Percentiles rank a stretch among this genome's conserved stretches.
These are phyloP conservation scores for Neoarthrinium moseri DNA, from an alignment of 2,329 filamentous ascomycete species.

Conservation along the genomic window DNA sequence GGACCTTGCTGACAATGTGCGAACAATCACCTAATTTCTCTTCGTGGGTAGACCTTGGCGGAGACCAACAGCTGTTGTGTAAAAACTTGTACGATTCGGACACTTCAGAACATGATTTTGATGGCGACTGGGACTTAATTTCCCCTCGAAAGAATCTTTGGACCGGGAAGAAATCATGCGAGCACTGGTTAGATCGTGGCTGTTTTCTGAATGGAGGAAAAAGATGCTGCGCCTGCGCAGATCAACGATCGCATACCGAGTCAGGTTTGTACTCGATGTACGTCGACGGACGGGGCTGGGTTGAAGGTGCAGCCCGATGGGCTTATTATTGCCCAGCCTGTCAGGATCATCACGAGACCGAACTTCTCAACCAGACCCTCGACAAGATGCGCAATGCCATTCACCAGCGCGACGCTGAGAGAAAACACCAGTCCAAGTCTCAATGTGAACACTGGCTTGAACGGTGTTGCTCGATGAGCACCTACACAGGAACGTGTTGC, in stretches of 20 bases:
- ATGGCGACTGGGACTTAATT: background rate
- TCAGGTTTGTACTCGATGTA: slow-evolving; percentile 16
- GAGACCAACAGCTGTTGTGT: background rate
- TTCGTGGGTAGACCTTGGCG: background rate
- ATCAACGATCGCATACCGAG: slow-evolving; percentile 10
- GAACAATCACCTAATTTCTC: background rate
- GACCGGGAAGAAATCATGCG: no score
- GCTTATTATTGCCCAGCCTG: slow-evolving; percentile 16
- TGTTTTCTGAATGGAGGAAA: background rate
- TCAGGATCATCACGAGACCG: background rate
- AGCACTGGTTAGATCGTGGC: background rate
- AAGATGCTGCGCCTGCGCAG: slow-evolving; percentile 15
- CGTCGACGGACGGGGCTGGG: slow-evolving; percentile 14
- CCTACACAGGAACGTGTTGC: slow-evolving; percentile 10
- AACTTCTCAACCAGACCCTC: background rate
- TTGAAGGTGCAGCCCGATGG: slow-evolving; percentile 14
- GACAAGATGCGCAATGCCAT: background rate
- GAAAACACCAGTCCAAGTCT: background rate
- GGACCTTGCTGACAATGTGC: background rate
- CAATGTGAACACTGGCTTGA: slow-evolving; percentile 6
- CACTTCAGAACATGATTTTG: background rate
- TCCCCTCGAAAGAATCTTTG: background rate
- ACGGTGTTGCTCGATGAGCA: background rate
- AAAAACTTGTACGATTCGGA: background rate
- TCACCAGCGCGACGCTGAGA: background rate